Conservation (phyloP, 306 rosid species). For the Coriaria nepalensis region DNA sequence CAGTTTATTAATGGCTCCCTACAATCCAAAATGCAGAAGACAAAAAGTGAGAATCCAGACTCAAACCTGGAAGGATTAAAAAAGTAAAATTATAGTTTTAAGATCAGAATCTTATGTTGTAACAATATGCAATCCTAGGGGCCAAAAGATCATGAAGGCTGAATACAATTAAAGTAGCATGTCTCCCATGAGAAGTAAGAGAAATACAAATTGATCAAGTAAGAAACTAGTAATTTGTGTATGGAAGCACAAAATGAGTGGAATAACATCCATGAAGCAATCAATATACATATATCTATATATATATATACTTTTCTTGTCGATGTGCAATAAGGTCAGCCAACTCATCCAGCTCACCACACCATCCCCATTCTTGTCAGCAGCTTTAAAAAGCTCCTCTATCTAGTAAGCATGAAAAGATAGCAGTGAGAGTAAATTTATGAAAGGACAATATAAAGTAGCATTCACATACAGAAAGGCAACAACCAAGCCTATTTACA, state of each 20-base stretch:
- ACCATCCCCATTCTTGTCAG: conserved; percentile 83
- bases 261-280: conserved; percentile 8
- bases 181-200: background rate
- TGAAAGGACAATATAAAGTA: conserved; percentile 4
- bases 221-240: background rate
- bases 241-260: conserved; percentile 6
- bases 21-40: conserved; percentile 14
- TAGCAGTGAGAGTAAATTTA: conserved; percentile 11
- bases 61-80: background rate
- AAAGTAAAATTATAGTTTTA: background rate
- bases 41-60: conserved; percentile 2
- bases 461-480: background rate
- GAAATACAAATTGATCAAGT: too few species aligned
- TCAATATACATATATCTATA: conserved; percentile 12
- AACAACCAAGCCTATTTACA: background rate
- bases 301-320: conserved; percentile 65
- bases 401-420: conserved; percentile 44
- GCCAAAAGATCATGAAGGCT: too few species aligned
- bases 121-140: too few species aligned
- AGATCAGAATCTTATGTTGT: background rate
- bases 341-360: conserved; percentile 87
- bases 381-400: conserved; percentile 83
- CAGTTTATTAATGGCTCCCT: conserved; percentile 75
- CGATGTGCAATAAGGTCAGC: conserved; percentile 75
- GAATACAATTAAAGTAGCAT: background rate